phyloP scores from a whole-genome alignment of 257 asterid species.

The Nicotiana undulata region DNA sequence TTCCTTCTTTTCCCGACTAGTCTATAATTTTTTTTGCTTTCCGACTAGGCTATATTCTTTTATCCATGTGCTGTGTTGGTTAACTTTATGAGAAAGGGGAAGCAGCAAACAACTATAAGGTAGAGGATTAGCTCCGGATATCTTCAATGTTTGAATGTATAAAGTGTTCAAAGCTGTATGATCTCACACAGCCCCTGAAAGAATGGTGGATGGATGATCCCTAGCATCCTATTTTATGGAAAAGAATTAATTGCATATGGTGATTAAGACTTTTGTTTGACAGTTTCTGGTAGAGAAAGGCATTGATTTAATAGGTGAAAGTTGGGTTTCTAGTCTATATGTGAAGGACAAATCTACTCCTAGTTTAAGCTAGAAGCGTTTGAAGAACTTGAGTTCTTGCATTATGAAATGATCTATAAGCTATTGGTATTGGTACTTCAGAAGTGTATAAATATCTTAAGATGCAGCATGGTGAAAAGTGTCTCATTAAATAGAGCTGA shows the following conservation, averaged over 20 bases:
- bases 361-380: not conserved
- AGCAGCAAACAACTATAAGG: constrained; percentile 3
- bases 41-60: not conserved
- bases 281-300: not conserved
- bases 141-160: not conserved
- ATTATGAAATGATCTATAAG: not conserved
- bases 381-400: not conserved
- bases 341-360: not conserved
- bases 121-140: not conserved
- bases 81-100: not conserved
- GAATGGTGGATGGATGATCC: not conserved
- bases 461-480: not conserved
- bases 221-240: not conserved
- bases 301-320: not conserved
- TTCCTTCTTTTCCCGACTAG: not conserved
- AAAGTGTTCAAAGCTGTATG: not conserved
- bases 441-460: not conserved
- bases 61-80: not conserved
- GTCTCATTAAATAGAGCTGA: not conserved
- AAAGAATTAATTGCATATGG: not conserved
- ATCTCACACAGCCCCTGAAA: not conserved
- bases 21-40: not conserved
- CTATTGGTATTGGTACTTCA: not conserved
- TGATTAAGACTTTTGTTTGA: not conserved
- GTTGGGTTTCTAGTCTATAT: not conserved